These are phyloP conservation scores for Cladophialophora yegresii DNA, from an alignment of 2,329 filamentous ascomycete genomes.

Conservation along the genomic window DNA sequence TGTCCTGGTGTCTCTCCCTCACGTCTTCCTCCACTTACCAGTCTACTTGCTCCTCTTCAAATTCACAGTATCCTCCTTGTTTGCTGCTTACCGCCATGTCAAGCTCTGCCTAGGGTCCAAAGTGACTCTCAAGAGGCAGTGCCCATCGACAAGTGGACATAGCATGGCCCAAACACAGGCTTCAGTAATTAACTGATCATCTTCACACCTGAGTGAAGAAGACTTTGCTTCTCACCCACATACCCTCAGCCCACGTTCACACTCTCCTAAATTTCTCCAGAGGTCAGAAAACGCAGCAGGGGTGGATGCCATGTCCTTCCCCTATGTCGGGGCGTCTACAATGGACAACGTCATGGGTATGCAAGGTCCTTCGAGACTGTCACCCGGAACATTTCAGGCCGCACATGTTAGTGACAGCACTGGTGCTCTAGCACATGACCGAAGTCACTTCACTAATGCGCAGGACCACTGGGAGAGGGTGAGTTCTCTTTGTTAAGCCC, in stretches of 20 bases:
- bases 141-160: neutral
- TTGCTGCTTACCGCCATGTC: neutral
- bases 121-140: neutral
- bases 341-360: neutral
- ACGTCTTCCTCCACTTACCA: neutral
- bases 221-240: neutral
- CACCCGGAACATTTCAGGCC: neutral
- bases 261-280: neutral
- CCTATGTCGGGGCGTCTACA: neutral
- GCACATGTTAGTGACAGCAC: constrained; percentile 9
- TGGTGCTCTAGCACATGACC: neutral
- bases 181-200: neutral
- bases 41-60: neutral
- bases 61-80: neutral
- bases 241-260: neutral
- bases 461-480: neutral
- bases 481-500: neutral
- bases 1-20: neutral
- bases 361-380: neutral
- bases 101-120: neutral
- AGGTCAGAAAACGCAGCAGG: neutral
- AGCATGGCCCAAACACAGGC: neutral
- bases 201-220: neutral
- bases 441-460: neutral
- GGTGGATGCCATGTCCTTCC: neutral